Evolutionary conservation across 257 asterid species (phyloP), one percentile per base, ranked within the genome.

Genomic region (Fraxinus americana): DNA sequence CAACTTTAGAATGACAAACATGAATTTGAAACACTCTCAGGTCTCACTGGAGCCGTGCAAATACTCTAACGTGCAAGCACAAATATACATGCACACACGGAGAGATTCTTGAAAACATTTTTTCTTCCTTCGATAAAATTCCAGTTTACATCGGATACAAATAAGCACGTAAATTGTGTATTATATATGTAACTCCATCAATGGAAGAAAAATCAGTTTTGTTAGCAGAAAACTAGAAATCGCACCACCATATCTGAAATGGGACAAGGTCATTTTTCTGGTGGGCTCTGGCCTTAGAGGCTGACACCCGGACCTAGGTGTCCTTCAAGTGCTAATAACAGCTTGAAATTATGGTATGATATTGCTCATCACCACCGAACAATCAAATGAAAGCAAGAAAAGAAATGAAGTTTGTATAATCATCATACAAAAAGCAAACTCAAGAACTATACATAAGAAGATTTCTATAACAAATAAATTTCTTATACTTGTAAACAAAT

Each of bases 221-320:
- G 7, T 48, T 48, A 48, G 59, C 59, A 48, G 67, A 59, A 7
- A 59, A n/a, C 5, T 87, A 93, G 25, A 27, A 82, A 78, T 1
- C 82, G 78, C 11, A 23, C 88, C 12, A 21, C 35, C 4, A n/a
- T 79, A 71, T 48, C 71, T 32, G 88, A 83, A 78, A 75, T 71
- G 11, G 85, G 83, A 36, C 32, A 59, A n/a, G 66, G 85, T 14
- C 76, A 77, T 1, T 14, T 76, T 85, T 36, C n/a, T 2, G 14
- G 34, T 36, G 39, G 79, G 16, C 54, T 45, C 73, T 79, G 84
- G 81, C 74, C 83, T 70, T 78, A 66, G 45, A 80, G 77, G 73
- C 48, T 91, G 13, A 77, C 70, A 19, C 91, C 93, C 5, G 97
- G 96, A n/a, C 93, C 96, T 7, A 54, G 27, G 11, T 4, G 10